Evolutionary conservation across 495 filamentous ascomycete species (phyloP).

Genomic region (Thermochaetoides thermophila): DNA sequence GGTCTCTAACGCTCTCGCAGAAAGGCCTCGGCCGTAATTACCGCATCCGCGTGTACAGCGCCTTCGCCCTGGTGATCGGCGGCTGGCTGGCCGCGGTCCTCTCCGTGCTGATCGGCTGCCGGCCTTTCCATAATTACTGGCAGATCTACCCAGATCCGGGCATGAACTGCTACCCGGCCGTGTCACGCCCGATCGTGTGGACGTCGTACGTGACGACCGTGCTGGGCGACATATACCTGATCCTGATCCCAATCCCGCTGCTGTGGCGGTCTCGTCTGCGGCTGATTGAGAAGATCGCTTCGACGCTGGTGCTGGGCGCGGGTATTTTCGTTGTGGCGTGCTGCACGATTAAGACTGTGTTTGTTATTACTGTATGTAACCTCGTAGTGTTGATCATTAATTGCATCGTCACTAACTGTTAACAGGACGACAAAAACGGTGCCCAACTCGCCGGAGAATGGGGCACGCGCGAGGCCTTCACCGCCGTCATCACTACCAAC

Average conservation of each 20-base stretch:
- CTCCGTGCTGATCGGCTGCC: slow-evolving; percentile 40
- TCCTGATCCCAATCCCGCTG: slow-evolving; percentile 39
- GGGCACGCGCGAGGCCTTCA: slow-evolving; percentile 37
- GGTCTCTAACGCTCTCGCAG: too few species aligned
- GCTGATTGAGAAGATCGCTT: slow-evolving; percentile 30
- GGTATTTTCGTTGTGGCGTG: slow-evolving; percentile 35
- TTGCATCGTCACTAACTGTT: too few species aligned
- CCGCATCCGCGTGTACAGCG: slow-evolving; percentile 39
- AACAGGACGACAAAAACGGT: slow-evolving; percentile 27
- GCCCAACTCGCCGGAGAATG: slow-evolving; percentile 30
- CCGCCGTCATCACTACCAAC: slow-evolving; percentile 37
- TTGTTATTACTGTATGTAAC: slow-evolving; percentile 32
- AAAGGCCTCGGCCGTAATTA: slow-evolving; percentile 34
- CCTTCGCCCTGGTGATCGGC: slow-evolving; percentile 33
- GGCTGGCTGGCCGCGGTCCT: slow-evolving; percentile 41
- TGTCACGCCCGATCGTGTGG: slow-evolving; percentile 28
- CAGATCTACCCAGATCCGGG: slow-evolving; percentile 42
- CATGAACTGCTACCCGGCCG: slow-evolving; percentile 36
- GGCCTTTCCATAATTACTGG: slow-evolving; percentile 36
- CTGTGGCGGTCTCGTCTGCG: slow-evolving; percentile 33
- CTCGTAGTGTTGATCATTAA: too few species aligned
- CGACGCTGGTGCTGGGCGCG: slow-evolving; percentile 33
- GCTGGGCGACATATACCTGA: slow-evolving; percentile 36
- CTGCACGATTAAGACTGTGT: slow-evolving; percentile 31
- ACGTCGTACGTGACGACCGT: slow-evolving; percentile 35